Conservation (phyloP, 805 yeast genomes). For the Suhomyces sp. region DNA sequence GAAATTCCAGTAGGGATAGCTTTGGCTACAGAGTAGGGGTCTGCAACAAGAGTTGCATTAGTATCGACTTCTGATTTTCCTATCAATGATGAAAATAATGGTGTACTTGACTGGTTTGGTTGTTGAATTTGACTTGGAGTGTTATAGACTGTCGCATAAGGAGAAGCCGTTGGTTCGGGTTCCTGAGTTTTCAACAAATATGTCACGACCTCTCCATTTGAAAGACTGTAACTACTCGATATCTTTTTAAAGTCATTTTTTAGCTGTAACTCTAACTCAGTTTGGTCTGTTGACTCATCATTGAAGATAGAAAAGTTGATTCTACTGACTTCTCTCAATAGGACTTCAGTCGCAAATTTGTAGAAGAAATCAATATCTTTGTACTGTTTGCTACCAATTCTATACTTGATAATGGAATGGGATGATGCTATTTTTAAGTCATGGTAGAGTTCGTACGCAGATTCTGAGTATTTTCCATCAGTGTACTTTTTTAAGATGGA, state of each 20-base stretch:
- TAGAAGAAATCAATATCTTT: conserved; percentile 58
- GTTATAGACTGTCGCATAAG: conserved; percentile 19
- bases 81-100: conserved; percentile 74
- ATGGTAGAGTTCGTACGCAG: conserved; percentile 59
- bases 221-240: conserved; percentile 46
- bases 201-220: conserved; percentile 59
- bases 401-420: conserved; percentile 43
- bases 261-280: conserved; percentile 43
- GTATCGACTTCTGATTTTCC: conserved; percentile 73
- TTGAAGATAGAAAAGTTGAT: conserved; percentile 29
- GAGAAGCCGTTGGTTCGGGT: conserved; percentile 19
- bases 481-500: conserved; percentile 44
- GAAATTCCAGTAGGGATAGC: conserved; percentile 51
- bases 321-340: conserved; percentile 59
- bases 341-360: conserved; percentile 57
- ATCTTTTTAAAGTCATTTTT: conserved; percentile 61
- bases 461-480: conserved; percentile 34
- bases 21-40: conserved; percentile 63
- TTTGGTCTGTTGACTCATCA: conserved; percentile 6
- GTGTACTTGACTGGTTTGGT: conserved; percentile 60
- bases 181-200: conserved; percentile 33
- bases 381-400: conserved; percentile 50
- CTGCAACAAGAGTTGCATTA: conserved; percentile 65
- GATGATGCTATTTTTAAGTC: conserved; percentile 61
- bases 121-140: conserved; percentile 17